These are phyloP conservation scores for Puccinia triticina DNA, from an alignment of 1,284 basidiomycete genomes.

Conservation along the genomic window DNA sequence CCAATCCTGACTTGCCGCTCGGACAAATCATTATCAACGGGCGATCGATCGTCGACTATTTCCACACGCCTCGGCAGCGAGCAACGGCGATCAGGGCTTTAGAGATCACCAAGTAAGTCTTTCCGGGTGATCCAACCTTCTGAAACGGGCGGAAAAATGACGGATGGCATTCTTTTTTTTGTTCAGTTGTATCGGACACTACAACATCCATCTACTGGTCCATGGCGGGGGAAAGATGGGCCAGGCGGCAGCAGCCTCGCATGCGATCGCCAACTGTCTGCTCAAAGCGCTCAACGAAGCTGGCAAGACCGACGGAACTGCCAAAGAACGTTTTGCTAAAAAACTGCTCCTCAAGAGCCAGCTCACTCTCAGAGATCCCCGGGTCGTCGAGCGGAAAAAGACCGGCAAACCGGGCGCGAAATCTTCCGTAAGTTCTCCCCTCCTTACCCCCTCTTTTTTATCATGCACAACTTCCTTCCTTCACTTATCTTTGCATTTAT, in stretches of 20 bases:
- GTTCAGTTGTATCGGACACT: conserved; percentile 27
- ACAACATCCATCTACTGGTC: conserved; percentile 31
- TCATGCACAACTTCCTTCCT: background rate
- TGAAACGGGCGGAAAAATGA: background rate
- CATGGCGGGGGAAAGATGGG: conserved; percentile 48
- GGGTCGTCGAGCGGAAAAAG: conserved; percentile 42
- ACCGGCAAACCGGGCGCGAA: conserved; percentile 48
- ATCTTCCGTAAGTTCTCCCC: conserved; percentile 19
- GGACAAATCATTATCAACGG: conserved; percentile 33
- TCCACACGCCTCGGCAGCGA: conserved; percentile 38
- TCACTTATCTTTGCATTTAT: background rate
- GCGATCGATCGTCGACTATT: conserved; percentile 32
- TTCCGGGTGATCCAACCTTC: background rate
- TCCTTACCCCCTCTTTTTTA: background rate
- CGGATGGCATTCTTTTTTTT: background rate
- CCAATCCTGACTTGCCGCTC: background rate
- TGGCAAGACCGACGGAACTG: conserved; percentile 12
- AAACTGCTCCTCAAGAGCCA: conserved; percentile 37
- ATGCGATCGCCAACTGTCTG: conserved; percentile 21
- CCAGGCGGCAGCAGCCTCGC: conserved; percentile 31
- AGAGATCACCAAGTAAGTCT: conserved; percentile 37
- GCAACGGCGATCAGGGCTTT: conserved; percentile 30
- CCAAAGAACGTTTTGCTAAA: conserved; percentile 20
- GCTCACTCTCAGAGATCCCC: conserved; percentile 38
- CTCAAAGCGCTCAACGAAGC: conserved; percentile 28